Conservation (phyloP, 2,329 filamentous ascomycete species). For the Fusarium bulbicola region DNA sequence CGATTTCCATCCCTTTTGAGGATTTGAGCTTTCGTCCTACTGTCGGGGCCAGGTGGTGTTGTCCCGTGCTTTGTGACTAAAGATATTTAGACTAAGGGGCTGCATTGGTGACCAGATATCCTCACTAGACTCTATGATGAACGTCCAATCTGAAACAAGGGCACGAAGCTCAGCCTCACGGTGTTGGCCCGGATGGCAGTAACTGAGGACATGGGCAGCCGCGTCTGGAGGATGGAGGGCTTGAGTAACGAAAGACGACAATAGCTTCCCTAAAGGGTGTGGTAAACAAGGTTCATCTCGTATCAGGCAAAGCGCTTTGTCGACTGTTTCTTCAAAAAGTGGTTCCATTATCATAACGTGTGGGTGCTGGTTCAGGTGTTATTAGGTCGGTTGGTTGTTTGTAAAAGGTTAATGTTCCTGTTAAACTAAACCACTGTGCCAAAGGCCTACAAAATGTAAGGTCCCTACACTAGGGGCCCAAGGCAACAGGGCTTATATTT, state of each 20-base stretch:
- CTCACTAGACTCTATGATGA: background rate
- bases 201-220: accelerated
- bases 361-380: too few relatives aligned
- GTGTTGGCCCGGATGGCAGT: accelerated
- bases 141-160: background rate
- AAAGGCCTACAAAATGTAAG: too few relatives aligned
- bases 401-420: too few relatives aligned
- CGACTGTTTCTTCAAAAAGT: too few relatives aligned
- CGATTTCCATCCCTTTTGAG: background rate
- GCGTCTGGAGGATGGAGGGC: too few relatives aligned
- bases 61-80: background rate
- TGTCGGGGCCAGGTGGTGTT: background rate
- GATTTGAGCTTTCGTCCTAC: background rate
- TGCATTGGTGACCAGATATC: accelerated
- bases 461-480: too few relatives aligned
- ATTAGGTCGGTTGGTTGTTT: too few relatives aligned
- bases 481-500: too few relatives aligned
- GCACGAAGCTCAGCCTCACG: accelerated
- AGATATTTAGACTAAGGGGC: accelerated
- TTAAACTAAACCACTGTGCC: too few relatives aligned
- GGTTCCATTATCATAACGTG: too few relatives aligned
- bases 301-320: too few relatives aligned
- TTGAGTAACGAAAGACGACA: accelerated
- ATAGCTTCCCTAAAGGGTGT: accelerated
- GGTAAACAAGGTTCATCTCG: too few relatives aligned